phyloP scores from a whole-genome alignment of 1,284 basidiomycete species.

The Rhodotorula mucilaginosa region DNA sequence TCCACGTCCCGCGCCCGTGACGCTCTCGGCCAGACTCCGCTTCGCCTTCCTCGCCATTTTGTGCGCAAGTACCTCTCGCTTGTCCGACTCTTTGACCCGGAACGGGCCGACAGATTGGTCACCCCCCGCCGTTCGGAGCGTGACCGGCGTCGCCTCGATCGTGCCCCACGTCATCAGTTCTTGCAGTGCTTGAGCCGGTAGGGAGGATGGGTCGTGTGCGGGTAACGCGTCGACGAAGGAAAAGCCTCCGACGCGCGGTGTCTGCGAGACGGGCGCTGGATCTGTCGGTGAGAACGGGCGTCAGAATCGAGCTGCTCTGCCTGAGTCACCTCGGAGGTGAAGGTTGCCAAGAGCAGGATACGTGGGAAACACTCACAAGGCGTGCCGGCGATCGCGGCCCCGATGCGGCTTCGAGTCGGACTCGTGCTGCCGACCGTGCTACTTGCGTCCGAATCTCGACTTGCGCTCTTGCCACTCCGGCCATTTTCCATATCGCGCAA shows the following conservation, averaged over 20 bases:
- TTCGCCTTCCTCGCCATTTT: conserved; percentile 63
- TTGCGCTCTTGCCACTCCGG: conserved; percentile 43
- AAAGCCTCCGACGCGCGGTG: conserved; percentile 60
- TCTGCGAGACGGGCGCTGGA: conserved; percentile 36
- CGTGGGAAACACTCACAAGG: conserved; percentile 49
- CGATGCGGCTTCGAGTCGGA: conserved; percentile 79
- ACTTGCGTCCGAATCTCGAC: conserved; percentile 51
- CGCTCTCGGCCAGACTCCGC: conserved; percentile 49
- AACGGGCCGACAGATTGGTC: conserved; percentile 41
- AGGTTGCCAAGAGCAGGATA: not conserved
- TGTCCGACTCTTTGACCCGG: conserved; percentile 38
- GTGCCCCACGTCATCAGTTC: conserved; percentile 93
- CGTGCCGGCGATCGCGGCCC: conserved; percentile 77
- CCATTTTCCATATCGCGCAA: conserved; percentile 55
- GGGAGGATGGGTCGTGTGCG: conserved; percentile 73
- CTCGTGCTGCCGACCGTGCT: conserved; percentile 1
- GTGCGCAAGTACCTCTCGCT: conserved; percentile 72
- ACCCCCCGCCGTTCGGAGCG: conserved; percentile 59
- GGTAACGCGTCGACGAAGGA: conserved; percentile 78
- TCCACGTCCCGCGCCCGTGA: conserved; percentile 36
- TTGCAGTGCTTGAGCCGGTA: conserved; percentile 71
- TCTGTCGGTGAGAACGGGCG: conserved; percentile 13
- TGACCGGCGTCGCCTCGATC: conserved; percentile 76
- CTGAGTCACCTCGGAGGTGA: not conserved
- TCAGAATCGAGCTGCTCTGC: too few species aligned